phyloP scores from a whole-genome alignment of 306 rosid species.

The Begonia masoniana region DNA sequence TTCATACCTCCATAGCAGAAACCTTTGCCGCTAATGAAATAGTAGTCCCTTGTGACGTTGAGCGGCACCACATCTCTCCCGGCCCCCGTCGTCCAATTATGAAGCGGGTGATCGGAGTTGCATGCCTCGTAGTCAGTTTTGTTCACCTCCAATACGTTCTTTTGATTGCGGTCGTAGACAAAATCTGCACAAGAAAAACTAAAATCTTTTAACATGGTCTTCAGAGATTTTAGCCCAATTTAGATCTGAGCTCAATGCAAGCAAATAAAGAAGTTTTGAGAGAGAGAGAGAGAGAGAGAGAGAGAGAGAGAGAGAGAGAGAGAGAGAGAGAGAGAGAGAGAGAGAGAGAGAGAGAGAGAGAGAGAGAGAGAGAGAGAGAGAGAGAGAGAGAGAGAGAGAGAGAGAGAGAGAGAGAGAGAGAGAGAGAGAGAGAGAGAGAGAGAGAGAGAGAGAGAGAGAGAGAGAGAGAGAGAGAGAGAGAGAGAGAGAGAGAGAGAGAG shows the following conservation, averaged over 20 bases:
- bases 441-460: background rate
- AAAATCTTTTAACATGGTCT: too few relatives aligned
- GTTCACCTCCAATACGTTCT: slow-evolving; percentile 76
- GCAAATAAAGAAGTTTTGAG: background rate
- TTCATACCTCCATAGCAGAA: slow-evolving; percentile 91
- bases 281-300: background rate
- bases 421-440: slow-evolving; percentile 1
- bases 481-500: background rate
- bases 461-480: background rate
- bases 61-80: slow-evolving; percentile 92
- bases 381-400: background rate
- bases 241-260: too few relatives aligned
- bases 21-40: slow-evolving; percentile 75
- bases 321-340: background rate
- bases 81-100: slow-evolving; percentile 77
- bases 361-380: background rate
- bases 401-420: background rate
- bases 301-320: background rate
- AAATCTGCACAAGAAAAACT: slow-evolving; percentile 28
- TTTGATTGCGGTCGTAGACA: slow-evolving; percentile 87
- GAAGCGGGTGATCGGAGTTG: slow-evolving; percentile 52
- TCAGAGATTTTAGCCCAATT: too few relatives aligned
- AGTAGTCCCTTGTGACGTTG: slow-evolving; percentile 61
- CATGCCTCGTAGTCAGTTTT: slow-evolving; percentile 63
- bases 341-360: background rate